phyloP scores from a whole-genome alignment of 1,139 yeast genomes.

The Taphrina wiesneri region DNA sequence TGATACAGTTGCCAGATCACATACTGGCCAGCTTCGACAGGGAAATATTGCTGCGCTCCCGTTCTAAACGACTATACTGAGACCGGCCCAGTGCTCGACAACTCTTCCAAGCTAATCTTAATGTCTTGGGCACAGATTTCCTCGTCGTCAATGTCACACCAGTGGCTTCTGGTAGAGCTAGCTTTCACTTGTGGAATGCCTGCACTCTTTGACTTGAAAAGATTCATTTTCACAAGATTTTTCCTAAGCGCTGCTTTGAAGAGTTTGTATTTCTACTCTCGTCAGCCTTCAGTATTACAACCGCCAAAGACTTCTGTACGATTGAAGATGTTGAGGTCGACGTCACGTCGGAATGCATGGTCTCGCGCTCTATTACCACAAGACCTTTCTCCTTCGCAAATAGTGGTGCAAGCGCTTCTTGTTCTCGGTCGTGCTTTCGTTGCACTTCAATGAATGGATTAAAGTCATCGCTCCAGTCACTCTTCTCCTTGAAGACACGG shows the following conservation, averaged over 20 bases:
- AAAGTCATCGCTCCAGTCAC: conserved; percentile 17
- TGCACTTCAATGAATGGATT: conserved; percentile 6
- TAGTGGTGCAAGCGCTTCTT: not conserved
- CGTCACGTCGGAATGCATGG: not conserved
- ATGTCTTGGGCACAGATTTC: not conserved
- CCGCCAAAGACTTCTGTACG: not conserved
- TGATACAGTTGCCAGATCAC: not conserved
- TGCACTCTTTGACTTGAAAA: not conserved
- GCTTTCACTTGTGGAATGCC: not conserved
- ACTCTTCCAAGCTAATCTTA: not conserved
- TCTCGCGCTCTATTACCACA: not conserved
- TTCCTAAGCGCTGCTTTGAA: not conserved
- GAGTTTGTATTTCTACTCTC: not conserved
- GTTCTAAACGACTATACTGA: not conserved
- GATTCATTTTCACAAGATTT: not conserved
- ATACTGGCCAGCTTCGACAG: not conserved
- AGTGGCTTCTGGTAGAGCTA: not conserved
- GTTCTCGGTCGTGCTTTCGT: not conserved
- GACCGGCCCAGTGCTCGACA: not conserved
- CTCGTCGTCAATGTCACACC: conserved; percentile 19
- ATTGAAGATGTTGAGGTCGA: not conserved
- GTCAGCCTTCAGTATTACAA: not conserved
- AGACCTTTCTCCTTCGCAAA: not conserved
- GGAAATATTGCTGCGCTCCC: not conserved
- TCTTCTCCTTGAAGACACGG: not conserved